Evolutionary conservation across 2,329 filamentous ascomycete species (phyloP).

Genomic region (Periconia sp.): DNA sequence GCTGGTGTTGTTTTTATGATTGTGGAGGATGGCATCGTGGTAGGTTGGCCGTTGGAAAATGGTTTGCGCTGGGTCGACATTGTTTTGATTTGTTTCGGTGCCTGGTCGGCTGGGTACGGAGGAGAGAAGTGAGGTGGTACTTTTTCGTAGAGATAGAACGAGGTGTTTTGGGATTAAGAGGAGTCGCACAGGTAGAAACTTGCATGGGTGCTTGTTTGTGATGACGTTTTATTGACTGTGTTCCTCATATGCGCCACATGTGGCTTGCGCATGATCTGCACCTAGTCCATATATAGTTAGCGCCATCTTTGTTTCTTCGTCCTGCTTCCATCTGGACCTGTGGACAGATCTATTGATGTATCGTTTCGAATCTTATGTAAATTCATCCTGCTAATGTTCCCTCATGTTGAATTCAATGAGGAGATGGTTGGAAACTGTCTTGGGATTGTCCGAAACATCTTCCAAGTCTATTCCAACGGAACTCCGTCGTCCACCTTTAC

Average conservation of each 20-base stretch:
- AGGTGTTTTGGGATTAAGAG: no score
- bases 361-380: no score
- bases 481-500: no score
- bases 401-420: background rate
- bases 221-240: slow-evolving; percentile 10
- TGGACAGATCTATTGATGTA: background rate
- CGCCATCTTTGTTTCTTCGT: background rate
- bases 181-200: background rate
- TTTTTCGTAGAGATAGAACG: background rate
- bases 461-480: no score
- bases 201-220: background rate
- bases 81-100: background rate
- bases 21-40: slow-evolving; percentile 14
- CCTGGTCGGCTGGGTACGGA: background rate
- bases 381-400: no score
- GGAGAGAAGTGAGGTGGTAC: background rate
- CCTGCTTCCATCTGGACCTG: background rate
- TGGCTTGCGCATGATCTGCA: background rate
- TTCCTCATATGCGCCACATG: slow-evolving; percentile 1
- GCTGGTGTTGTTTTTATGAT: slow-evolving; percentile 25
- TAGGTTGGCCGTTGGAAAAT: slow-evolving; percentile 12
- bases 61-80: slow-evolving; percentile 40
- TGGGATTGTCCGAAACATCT: background rate
- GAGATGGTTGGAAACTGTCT: background rate
- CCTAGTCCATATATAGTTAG: background rate